Percentiles rank a stretch among this genome's conserved stretches.
phyloP scores from a whole-genome alignment of 2,329 filamentous ascomycete species.

The Exophiala bonariae region DNA sequence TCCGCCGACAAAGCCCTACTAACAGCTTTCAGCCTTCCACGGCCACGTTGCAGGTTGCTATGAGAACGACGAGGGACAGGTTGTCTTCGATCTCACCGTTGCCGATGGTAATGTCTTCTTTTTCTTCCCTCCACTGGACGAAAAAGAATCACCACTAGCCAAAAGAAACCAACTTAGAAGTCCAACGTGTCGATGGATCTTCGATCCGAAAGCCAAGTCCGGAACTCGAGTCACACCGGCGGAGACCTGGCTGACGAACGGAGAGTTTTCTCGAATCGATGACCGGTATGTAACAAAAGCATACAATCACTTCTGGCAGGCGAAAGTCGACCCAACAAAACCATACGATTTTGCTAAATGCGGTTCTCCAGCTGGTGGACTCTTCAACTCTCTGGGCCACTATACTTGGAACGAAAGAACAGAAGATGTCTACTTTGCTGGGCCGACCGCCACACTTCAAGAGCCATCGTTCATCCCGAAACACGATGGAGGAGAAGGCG shows the following conservation, averaged over 20 bases:
- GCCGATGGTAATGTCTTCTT: slow-evolving; percentile 36
- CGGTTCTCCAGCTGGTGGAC: slow-evolving; percentile 25
- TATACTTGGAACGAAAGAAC: slow-evolving; percentile 25
- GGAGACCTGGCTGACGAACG: slow-evolving; percentile 36
- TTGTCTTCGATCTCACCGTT: slow-evolving; percentile 43
- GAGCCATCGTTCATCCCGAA: slow-evolving; percentile 34
- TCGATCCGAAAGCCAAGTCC: slow-evolving; percentile 30
- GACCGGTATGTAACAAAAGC: slow-evolving; percentile 40
- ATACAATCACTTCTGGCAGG: slow-evolving; percentile 51
- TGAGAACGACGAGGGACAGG: slow-evolving; percentile 47
- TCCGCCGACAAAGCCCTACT: not conserved
- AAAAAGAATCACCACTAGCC: slow-evolving; percentile 18
- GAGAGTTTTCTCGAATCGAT: slow-evolving; percentile 32
- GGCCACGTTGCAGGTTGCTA: slow-evolving; percentile 52
- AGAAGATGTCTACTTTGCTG: slow-evolving; percentile 31
- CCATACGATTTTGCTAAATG: slow-evolving; percentile 33
- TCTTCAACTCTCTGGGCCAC: slow-evolving; percentile 26
- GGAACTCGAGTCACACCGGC: slow-evolving; percentile 40
- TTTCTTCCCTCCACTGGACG: slow-evolving; percentile 26
- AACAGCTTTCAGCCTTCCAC: slow-evolving; percentile 36
- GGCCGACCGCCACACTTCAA: slow-evolving; percentile 32
- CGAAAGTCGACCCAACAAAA: slow-evolving; percentile 29
- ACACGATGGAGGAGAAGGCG: slow-evolving; percentile 31
- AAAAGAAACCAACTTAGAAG: slow-evolving; percentile 28
- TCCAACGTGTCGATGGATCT: slow-evolving; percentile 34